Evolutionary conservation across 2,329 filamentous ascomycete species (phyloP).

Genomic region (Pseudovirgaria hyperparasitica): DNA sequence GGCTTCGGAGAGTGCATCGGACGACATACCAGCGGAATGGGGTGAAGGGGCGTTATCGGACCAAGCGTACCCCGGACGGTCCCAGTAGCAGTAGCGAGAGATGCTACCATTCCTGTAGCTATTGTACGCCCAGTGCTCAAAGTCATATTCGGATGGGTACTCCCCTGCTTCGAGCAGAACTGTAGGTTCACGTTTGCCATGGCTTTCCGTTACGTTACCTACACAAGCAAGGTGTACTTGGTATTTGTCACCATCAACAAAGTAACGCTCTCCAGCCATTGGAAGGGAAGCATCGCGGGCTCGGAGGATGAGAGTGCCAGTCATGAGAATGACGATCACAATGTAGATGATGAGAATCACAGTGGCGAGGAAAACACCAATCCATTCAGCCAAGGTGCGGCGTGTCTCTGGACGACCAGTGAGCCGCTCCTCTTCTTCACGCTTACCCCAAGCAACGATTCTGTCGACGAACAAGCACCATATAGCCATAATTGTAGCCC

Average conservation of each 20-base stretch:
- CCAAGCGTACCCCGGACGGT: constrained; percentile 82
- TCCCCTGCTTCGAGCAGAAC: constrained; percentile 80
- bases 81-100: constrained; percentile 83
- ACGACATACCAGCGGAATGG: constrained; percentile 84
- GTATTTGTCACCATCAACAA: constrained; percentile 76
- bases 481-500: constrained; percentile 65
- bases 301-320: constrained; percentile 66
- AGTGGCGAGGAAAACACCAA: constrained; percentile 63
- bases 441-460: constrained; percentile 82
- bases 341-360: constrained; percentile 57
- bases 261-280: constrained; percentile 62
- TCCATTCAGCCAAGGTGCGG: constrained; percentile 72
- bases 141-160: constrained; percentile 60
- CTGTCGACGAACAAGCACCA: constrained; percentile 73
- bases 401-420: constrained; percentile 82
- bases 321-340: constrained; percentile 59
- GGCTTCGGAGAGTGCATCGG: constrained; percentile 77
- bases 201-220: constrained; percentile 50
- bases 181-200: constrained; percentile 54
- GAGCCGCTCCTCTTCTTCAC: constrained; percentile 81
- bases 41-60: constrained; percentile 87
- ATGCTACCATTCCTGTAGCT: constrained; percentile 72
- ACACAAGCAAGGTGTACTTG: constrained; percentile 74
- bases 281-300: constrained; percentile 64
- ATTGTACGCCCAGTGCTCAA: constrained; percentile 69